Evolutionary conservation across 2,329 filamentous ascomycete species (phyloP).

Genomic region (Calonectria pseudoturangicola): DNA sequence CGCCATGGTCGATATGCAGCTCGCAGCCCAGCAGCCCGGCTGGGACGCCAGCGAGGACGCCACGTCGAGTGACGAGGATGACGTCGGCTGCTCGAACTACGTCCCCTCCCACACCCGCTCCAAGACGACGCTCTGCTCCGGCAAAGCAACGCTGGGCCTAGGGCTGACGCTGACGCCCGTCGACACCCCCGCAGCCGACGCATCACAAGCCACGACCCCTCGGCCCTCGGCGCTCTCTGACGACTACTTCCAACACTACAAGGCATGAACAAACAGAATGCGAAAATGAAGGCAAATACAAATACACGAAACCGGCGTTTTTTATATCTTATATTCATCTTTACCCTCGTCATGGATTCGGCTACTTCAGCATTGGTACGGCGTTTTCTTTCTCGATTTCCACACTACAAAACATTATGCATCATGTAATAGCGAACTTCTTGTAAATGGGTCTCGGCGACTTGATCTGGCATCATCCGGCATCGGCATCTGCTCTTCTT

Average conservation of each 20-base stretch:
- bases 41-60: constrained; percentile 55
- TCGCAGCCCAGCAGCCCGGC: constrained; percentile 66
- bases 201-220: constrained; percentile 43
- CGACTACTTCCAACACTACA: constrained; percentile 53
- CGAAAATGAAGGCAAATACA: constrained; percentile 28
- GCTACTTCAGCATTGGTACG: constrained; percentile 25
- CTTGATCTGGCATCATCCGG: constrained; percentile 48
- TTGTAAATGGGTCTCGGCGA: constrained; percentile 41
- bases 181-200: constrained; percentile 49
- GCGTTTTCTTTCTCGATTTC: constrained; percentile 23
- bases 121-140: constrained; percentile 56
- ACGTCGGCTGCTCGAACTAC: constrained; percentile 51
- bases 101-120: constrained; percentile 60
- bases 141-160: constrained; percentile 49
- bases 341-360: constrained; percentile 1
- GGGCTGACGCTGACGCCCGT: constrained; percentile 54
- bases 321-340: constrained; percentile 24
- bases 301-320: constrained; percentile 45
- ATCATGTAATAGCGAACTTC: constrained; percentile 30
- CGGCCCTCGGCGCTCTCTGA: constrained; percentile 46
- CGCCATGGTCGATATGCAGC: constrained; percentile 78
- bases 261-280: constrained; percentile 40
- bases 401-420: constrained; percentile 23
- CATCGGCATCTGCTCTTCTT: constrained; percentile 30
- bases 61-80: constrained; percentile 54